Percentiles rank a stretch among this genome's conserved stretches.
Evolutionary conservation across 495 filamentous ascomycete species (phyloP).

Genomic region (Bathelium albidoporum): DNA sequence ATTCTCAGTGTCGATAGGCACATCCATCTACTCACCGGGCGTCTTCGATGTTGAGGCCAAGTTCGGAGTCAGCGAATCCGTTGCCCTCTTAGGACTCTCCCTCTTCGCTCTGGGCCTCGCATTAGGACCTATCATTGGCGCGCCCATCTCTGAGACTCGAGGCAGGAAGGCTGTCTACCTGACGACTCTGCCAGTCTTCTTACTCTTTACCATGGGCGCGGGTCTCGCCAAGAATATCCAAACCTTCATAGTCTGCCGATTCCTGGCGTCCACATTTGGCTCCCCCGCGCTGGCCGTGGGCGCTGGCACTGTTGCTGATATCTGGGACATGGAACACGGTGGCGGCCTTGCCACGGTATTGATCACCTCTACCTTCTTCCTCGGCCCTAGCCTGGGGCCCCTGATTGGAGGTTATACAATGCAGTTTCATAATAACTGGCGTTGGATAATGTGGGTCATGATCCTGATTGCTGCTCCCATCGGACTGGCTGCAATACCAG

Average conservation of each 20-base stretch:
- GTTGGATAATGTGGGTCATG: background rate
- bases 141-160: slow-evolving; percentile 21
- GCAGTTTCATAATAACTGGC: background rate
- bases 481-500: slow-evolving; percentile 1
- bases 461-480: background rate
- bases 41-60: slow-evolving; percentile 4
- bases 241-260: slow-evolving; percentile 17
- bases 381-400: background rate
- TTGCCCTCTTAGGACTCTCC: slow-evolving; percentile 15
- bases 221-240: slow-evolving; percentile 18
- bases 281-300: slow-evolving; percentile 1
- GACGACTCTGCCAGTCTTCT: slow-evolving; percentile 19
- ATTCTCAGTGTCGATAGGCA: slow-evolving; percentile 11
- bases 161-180: slow-evolving; percentile 21
- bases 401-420: background rate
- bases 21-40: slow-evolving; percentile 15
- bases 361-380: slow-evolving; percentile 1
- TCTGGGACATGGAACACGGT: slow-evolving; percentile 1
- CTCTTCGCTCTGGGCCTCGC: slow-evolving; percentile 18
- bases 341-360: background rate
- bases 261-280: slow-evolving; percentile 20
- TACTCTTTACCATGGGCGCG: slow-evolving; percentile 22
- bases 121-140: slow-evolving; percentile 19
- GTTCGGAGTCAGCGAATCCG: slow-evolving; percentile 12
- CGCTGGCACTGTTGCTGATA: slow-evolving; percentile 1